These are phyloP conservation scores for Brassica juncea DNA, from an alignment of 345 rosid species.

Conservation along the genomic window DNA sequence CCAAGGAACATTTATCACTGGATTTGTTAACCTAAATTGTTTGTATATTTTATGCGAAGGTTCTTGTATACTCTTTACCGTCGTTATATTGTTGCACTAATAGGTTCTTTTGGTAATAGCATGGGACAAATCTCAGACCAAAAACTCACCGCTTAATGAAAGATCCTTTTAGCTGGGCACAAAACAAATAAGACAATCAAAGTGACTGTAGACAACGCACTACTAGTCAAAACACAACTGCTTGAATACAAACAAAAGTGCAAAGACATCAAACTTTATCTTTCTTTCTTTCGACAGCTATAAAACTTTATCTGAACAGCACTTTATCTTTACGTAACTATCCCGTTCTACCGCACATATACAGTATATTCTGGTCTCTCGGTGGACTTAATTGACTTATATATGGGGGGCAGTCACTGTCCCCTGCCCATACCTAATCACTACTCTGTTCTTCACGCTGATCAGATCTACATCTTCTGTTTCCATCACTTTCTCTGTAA, in stretches of 20 bases:
- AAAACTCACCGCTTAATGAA: not conserved
- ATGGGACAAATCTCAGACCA: not conserved
- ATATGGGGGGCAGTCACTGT: not conserved
- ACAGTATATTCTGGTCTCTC: not conserved
- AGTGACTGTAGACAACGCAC: not conserved
- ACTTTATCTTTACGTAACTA: slow-evolving; percentile 9
- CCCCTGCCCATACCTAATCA: slow-evolving; percentile 9
- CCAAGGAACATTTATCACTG: not conserved
- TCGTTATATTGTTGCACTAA: not conserved
- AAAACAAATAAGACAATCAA: not conserved
- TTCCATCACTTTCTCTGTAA: slow-evolving; percentile 31
- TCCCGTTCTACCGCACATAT: not conserved
- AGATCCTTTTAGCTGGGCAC: not conserved
- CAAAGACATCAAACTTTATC: slow-evolving; percentile 19
- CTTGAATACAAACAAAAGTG: slow-evolving; percentile 24
- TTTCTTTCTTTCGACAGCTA: slow-evolving; percentile 11
- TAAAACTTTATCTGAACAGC: slow-evolving; percentile 13
- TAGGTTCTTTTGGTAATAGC: not conserved
- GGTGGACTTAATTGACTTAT: slow-evolving; percentile 9
- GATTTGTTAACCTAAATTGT: not conserved
- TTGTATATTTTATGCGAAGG: not conserved
- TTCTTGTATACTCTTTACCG: not conserved
- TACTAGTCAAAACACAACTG: slow-evolving; percentile 21
- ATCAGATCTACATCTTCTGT: slow-evolving; percentile 24
- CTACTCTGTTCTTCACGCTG: slow-evolving; percentile 12